Conservation (phyloP, 345 rosid genomes). For the Crucihimalaya himalaica region DNA sequence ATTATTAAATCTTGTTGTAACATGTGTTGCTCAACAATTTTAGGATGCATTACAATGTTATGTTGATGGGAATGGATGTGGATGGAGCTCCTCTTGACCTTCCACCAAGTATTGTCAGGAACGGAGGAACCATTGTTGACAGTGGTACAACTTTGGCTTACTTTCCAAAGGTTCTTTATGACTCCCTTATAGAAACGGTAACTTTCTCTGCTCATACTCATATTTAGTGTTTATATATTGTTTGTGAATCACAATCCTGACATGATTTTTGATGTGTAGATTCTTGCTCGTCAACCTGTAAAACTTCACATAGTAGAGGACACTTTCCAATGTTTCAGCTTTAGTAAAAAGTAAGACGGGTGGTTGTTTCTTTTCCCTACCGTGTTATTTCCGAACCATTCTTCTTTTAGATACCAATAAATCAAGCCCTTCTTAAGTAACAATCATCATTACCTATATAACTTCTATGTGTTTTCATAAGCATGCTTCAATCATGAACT, state of each 20-base stretch:
- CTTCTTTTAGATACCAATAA: neutral
- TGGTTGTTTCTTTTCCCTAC: neutral
- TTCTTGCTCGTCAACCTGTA: conserved; percentile 55
- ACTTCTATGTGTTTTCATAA: neutral
- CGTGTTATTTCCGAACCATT: neutral
- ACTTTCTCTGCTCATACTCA: neutral
- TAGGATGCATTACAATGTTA: conserved; percentile 89
- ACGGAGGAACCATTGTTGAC: conserved; percentile 72
- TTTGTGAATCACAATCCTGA: neutral
- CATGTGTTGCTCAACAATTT: conserved; percentile 27
- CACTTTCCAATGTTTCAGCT: conserved; percentile 68
- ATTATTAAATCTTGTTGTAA: conserved; percentile 19
- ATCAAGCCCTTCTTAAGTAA: neutral
- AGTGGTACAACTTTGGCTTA: conserved; percentile 96
- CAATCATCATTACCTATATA: neutral
- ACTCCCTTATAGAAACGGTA: conserved; percentile 58
- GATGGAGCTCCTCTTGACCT: conserved; percentile 54
- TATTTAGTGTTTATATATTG: neutral
- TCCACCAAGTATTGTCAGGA: conserved; percentile 52
- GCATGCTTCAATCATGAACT: neutral
- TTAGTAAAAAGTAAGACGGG: conserved; percentile 55
- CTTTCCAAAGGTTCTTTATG: conserved; percentile 61
- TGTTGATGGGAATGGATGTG: conserved; percentile 71
- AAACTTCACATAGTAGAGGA: conserved; percentile 55
- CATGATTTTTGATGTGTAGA: conserved; percentile 42